Conservation (phyloP, 495 filamentous ascomycete species). For the Pyronema omphalodes region DNA sequence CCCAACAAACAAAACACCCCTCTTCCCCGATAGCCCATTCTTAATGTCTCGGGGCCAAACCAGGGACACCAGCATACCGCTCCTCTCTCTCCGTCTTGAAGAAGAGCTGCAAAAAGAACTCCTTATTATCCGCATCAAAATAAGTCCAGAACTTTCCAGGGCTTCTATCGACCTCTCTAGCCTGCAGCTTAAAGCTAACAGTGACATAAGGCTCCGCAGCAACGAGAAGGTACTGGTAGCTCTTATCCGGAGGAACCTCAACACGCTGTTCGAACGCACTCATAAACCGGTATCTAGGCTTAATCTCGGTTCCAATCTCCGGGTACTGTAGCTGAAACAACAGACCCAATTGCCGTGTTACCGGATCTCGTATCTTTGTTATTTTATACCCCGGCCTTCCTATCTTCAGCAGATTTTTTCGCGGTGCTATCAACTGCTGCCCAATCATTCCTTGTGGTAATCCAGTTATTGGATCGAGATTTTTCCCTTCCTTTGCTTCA, state of each 20-base stretch:
- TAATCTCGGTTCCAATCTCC: constrained; percentile 59
- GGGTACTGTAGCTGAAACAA: constrained; percentile 93
- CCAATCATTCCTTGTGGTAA: constrained; percentile 54
- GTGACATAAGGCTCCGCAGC: constrained; percentile 98
- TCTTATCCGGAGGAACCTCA: constrained; percentile 85
- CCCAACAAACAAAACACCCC: neutral
- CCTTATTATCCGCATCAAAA: constrained; percentile 92
- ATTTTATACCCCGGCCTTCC: constrained; percentile 95
- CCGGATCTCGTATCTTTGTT: constrained; percentile 78
- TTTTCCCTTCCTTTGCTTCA: constrained; percentile 73
- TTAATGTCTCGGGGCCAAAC: constrained; percentile 42
- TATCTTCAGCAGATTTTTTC: constrained; percentile 89
- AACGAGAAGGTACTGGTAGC: constrained; percentile 83
- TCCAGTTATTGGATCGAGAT: constrained; percentile 57
- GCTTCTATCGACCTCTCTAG: constrained; percentile 76
- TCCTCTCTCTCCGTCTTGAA: constrained; percentile 98
- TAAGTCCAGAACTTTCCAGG: constrained; percentile 79
- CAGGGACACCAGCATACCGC: constrained; percentile 82
- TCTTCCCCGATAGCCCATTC: neutral
- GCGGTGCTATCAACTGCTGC: constrained; percentile 48
- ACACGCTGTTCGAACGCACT: constrained; percentile 90
- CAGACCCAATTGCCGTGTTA: constrained; percentile 75
- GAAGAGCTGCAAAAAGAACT: constrained; percentile 97
- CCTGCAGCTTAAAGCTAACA: constrained; percentile 88
- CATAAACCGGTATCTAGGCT: constrained; percentile 87